Conservation (phyloP, 257 asterid species). For the Craterostigma plantagineum region DNA sequence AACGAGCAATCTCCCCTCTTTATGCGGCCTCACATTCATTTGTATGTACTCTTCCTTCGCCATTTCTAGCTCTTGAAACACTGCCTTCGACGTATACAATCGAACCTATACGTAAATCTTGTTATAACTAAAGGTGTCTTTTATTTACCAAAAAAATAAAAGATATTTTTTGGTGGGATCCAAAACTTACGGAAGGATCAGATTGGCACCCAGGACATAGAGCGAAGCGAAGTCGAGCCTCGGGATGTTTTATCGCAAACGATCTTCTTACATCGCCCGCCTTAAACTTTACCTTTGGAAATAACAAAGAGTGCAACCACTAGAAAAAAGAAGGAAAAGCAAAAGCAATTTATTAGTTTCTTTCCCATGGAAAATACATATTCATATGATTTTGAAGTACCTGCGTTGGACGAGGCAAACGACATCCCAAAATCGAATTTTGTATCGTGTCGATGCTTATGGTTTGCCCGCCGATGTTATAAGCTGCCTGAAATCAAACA, state of each 20-base stretch:
- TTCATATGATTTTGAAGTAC: constrained; percentile 17
- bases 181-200: constrained; percentile 52
- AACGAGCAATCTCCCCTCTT: constrained; percentile 41
- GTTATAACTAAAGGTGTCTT: too few relatives aligned
- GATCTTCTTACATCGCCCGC: constrained; percentile 26
- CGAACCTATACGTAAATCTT: constrained; percentile 45
- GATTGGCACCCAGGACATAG: constrained; percentile 72
- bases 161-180: background rate
- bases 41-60: constrained; percentile 87
- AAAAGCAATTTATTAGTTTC: constrained; percentile 11
- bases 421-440: constrained; percentile 51
- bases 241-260: constrained; percentile 33
- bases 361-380: constrained; percentile 2
- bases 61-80: constrained; percentile 67
- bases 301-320: constrained; percentile 78
- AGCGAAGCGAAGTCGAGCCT: constrained; percentile 72
- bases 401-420: constrained; percentile 82
- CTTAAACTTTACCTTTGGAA: constrained; percentile 45
- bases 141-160: too few relatives aligned
- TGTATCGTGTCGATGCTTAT: constrained; percentile 66
- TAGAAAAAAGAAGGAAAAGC: constrained; percentile 17
- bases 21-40: constrained; percentile 32
- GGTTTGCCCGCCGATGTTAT: constrained; percentile 65
- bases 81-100: constrained; percentile 41
- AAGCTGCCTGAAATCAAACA: constrained; percentile 48